Evolutionary conservation across 768 basidiomycete species (phyloP), one percentile per base, ranked within the genome.

Genomic region (Leccinum variicolor): DNA sequence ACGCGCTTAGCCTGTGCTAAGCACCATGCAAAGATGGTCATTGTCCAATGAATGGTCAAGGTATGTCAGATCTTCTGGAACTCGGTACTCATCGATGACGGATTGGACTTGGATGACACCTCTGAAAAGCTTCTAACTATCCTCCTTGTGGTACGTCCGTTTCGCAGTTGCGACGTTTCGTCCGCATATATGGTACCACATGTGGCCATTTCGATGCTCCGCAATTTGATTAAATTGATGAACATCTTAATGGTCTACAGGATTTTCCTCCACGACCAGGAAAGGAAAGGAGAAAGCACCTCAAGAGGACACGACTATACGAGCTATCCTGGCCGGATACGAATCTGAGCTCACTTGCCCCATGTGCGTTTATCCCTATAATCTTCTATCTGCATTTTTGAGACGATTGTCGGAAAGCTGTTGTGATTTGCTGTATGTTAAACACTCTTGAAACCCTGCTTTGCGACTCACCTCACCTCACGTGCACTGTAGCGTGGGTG

Each of bases 341-440:
- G 87, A 86, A 66, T 79, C 83, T 46, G 87, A 89, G 63, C 69
- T 90, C 50, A 82, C 75, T 15, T 91, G 89, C 69, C 82, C 89
- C 1, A 87, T 91, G 89, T 90, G 68, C 49, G 87, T 78, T 50
- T 31, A 14, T 53, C n/a, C 46, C 53, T 31, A 13, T 19, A 6
- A 46, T 48, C 29, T 13, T n/a, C 9, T 29, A 9, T 59, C 13
- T 13, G 1, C 39, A 39, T 34, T 13, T 34, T 52, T 59, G 49
- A 65, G 14, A 19, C 13, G 21, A 23, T 52, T 19, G n/a, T 25
- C 14, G 25, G 49, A 86, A 41, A 90, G 89, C 67, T 91, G 89
- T 60, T 87, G 75, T 70, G 88, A 90, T 65, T 73, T 89, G 29
- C 76, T 89, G 89, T 87, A 68, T 64, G 85, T 74, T 26, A 43